phyloP scores from a whole-genome alignment of 352 stramenopile species.

The Aphanomyces cochlioides region DNA sequence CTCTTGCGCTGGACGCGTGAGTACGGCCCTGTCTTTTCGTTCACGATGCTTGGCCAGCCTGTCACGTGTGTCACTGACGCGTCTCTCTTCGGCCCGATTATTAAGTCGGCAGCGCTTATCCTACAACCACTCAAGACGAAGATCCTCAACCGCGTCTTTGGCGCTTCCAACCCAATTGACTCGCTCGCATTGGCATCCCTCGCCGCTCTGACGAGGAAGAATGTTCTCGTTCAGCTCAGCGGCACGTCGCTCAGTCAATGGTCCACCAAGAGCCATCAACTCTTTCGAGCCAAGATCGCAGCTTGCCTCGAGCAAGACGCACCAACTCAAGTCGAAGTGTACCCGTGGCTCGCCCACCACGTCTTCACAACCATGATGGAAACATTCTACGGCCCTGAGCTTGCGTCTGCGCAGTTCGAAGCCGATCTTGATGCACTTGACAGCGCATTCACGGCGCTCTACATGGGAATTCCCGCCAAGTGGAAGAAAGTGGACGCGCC shows the following conservation, averaged over 20 bases:
- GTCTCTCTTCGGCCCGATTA: constrained; percentile 9
- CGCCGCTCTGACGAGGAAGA: not conserved
- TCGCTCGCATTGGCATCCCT: not conserved
- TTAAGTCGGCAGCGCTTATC: not conserved
- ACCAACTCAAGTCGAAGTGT: not conserved
- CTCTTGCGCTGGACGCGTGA: not conserved
- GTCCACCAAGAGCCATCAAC: not conserved
- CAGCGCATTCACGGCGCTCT: constrained; percentile 15
- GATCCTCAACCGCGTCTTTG: constrained; percentile 10
- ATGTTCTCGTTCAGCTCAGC: not conserved
- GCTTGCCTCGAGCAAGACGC: not conserved
- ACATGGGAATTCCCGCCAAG: constrained; percentile 8
- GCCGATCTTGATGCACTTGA: constrained; percentile 19
- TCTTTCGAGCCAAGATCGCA: not conserved
- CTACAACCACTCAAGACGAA: constrained; percentile 7
- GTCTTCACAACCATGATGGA: constrained; percentile 16
- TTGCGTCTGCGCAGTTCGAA: not conserved
- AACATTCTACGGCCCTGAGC: constrained; percentile 7
- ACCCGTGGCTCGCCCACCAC: constrained; percentile 1
- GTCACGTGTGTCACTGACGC: constrained; percentile 13
- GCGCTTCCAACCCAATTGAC: not conserved
- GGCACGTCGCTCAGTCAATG: not conserved
- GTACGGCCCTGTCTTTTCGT: constrained; percentile 17
- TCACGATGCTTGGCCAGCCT: constrained; percentile 19
- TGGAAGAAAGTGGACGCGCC: constrained; percentile 5